Percentiles rank a stretch among this genome's conserved stretches.
phyloP scores from a whole-genome alignment of 2,329 filamentous ascomycete genomes.

The Mollisia scopiformis region DNA sequence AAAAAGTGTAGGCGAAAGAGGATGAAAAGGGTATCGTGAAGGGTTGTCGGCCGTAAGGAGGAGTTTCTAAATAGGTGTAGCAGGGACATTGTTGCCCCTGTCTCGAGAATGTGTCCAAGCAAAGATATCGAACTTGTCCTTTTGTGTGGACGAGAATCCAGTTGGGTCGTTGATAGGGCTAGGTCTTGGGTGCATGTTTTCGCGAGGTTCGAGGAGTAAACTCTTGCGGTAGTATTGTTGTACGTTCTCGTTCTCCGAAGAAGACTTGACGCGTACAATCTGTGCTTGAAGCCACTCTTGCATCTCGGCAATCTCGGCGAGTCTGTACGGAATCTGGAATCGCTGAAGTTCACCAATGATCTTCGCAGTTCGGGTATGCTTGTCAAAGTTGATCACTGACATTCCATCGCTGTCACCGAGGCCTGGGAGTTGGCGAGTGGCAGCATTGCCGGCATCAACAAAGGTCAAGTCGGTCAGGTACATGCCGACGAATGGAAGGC shows the following conservation, averaged over 20 bases:
- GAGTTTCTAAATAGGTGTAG: slow-evolving; percentile 9
- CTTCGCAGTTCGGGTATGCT: slow-evolving; percentile 90
- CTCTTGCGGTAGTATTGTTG: slow-evolving; percentile 70
- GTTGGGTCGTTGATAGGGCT: slow-evolving; percentile 33
- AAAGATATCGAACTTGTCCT: slow-evolving; percentile 55
- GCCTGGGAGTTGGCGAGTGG: slow-evolving; percentile 74
- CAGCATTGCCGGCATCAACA: slow-evolving; percentile 90
- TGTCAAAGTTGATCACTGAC: slow-evolving; percentile 96
- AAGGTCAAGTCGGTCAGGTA: slow-evolving; percentile 97
- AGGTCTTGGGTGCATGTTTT: slow-evolving; percentile 32
- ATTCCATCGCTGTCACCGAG: slow-evolving; percentile 62
- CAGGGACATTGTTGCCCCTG: slow-evolving; percentile 15
- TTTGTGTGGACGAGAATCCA: slow-evolving; percentile 36
- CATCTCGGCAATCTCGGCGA: slow-evolving; percentile 82
- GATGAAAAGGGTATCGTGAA: slow-evolving; percentile 16
- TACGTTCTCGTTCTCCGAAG: slow-evolving; percentile 61
- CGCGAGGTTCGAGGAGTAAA: slow-evolving; percentile 65
- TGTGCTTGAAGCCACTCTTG: slow-evolving; percentile 91
- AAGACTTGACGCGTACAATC: slow-evolving; percentile 66
- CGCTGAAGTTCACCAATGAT: slow-evolving; percentile 95
- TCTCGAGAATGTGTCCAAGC: slow-evolving; percentile 49
- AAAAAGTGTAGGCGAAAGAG: slow-evolving; percentile 6
- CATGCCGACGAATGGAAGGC: slow-evolving; percentile 92
- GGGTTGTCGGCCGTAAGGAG: slow-evolving; percentile 9
- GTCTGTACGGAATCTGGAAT: slow-evolving; percentile 90